Conservation (phyloP, 306 rosid genomes). For the Rosa rugosa region DNA sequence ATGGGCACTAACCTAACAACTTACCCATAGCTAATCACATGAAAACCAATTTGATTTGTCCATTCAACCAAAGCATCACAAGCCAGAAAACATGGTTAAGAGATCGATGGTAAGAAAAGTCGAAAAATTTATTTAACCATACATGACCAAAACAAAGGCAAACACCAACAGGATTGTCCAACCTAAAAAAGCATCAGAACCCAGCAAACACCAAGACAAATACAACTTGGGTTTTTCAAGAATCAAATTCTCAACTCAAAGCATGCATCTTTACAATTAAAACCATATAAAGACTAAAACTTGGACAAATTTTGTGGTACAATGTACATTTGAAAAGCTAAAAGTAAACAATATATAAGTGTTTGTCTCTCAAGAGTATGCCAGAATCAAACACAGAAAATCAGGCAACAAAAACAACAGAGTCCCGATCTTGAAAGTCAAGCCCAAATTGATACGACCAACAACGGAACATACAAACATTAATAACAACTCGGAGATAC, state of each 20-base stretch:
- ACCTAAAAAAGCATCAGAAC: not conserved
- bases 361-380: not conserved
- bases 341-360: not conserved
- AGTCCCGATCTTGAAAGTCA: not conserved
- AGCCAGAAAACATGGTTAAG: not conserved
- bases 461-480: constrained; percentile 4
- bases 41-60: not conserved
- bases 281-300: not conserved
- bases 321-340: not conserved
- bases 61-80: not conserved
- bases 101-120: not conserved
- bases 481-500: not conserved
- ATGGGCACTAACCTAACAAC: not conserved
- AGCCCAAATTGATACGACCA: not conserved
- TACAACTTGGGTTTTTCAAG: not conserved
- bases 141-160: not conserved
- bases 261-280: not conserved
- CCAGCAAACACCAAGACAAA: not conserved
- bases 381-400: not conserved
- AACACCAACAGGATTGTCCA: not conserved
- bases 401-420: not conserved
- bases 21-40: not conserved
- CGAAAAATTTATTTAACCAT: not conserved
- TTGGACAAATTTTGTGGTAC: not conserved
- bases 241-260: constrained; percentile 2